These are phyloP conservation scores for Beauveria varroae DNA, from an alignment of 2,329 filamentous ascomycete genomes.

Conservation along the genomic window DNA sequence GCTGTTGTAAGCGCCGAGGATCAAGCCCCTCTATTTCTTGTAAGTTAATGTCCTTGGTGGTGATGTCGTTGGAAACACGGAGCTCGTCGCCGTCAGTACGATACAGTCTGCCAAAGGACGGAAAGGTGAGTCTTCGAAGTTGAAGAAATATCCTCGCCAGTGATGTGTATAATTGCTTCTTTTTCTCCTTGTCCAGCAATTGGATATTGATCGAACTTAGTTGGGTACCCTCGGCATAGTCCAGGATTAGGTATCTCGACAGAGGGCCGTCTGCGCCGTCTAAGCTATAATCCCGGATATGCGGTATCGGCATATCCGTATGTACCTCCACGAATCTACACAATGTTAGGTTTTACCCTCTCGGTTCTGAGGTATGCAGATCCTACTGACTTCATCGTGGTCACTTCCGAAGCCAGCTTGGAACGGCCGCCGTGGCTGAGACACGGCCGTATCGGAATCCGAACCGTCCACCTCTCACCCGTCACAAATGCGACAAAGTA, in stretches of 20 bases:
- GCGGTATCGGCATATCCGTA: constrained; percentile 14
- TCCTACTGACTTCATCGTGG: constrained; percentile 14
- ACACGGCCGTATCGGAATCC: constrained; percentile 13
- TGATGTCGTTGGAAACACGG: constrained; percentile 10
- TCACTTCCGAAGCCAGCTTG: constrained; percentile 16
- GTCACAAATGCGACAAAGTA: constrained; percentile 16
- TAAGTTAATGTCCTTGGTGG: constrained; percentile 18
- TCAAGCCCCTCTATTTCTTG: constrained; percentile 19
- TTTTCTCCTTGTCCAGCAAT: not conserved
- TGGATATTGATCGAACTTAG: constrained; percentile 1
- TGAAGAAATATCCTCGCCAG: constrained; percentile 12
- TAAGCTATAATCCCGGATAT: constrained; percentile 10
- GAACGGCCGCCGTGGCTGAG: constrained; percentile 2
- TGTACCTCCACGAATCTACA: constrained; percentile 13
- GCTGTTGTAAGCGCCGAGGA: constrained; percentile 14
- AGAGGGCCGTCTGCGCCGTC: constrained; percentile 1
- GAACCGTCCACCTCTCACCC: constrained; percentile 13
- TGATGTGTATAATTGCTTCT: not conserved
- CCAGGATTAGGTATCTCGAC: constrained; percentile 16
- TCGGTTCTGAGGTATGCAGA: not conserved
- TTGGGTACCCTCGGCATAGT: constrained; percentile 14
- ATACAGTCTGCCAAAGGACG: constrained; percentile 13
- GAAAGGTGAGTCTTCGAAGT: constrained; percentile 15
- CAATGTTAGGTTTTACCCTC: not conserved
- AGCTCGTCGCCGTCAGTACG: not conserved